Conservation (phyloP, 2,329 filamentous ascomycete species). For the Sarocladium oryzae region DNA sequence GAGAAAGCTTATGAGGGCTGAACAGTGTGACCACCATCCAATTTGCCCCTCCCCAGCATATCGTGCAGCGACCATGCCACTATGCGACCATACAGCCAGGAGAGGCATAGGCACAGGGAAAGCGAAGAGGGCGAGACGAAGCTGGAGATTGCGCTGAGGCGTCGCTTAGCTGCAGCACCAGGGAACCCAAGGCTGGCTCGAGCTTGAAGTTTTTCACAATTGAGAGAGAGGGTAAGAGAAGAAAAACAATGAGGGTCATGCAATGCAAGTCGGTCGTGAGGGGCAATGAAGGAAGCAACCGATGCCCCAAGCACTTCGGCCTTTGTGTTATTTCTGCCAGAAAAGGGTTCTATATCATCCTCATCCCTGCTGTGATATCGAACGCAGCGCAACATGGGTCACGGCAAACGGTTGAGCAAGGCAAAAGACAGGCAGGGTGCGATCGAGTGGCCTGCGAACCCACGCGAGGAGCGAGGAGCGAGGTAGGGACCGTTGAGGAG, state of each 20-base stretch:
- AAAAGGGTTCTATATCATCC: background rate
- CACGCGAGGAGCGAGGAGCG: background rate
- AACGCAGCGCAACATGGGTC: background rate
- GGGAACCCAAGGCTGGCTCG: background rate
- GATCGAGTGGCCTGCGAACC: background rate
- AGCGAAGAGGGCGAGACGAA: too few species aligned
- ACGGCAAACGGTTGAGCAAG: conserved; percentile 4
- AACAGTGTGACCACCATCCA: background rate
- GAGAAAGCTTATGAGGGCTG: background rate
- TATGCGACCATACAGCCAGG: too few species aligned
- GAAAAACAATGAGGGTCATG: too few species aligned
- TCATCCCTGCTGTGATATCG: conserved; percentile 4
- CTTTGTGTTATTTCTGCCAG: background rate
- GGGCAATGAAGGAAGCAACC: too few species aligned
- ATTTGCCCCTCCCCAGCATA: background rate
- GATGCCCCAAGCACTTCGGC: background rate
- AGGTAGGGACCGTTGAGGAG: too few species aligned
- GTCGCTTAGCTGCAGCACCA: background rate
- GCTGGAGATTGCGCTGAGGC: conserved; percentile 4
- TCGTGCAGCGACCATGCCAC: background rate
- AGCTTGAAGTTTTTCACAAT: background rate
- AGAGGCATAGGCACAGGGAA: too few species aligned
- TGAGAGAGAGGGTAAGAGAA: too few species aligned
- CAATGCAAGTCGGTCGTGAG: background rate
- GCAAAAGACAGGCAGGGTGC: background rate